Evolutionary conservation across 2,329 filamentous ascomycete genomes (phyloP), one percentile per base, ranked within the genome.

Genomic region (Cordyceps pruinosa): DNA sequence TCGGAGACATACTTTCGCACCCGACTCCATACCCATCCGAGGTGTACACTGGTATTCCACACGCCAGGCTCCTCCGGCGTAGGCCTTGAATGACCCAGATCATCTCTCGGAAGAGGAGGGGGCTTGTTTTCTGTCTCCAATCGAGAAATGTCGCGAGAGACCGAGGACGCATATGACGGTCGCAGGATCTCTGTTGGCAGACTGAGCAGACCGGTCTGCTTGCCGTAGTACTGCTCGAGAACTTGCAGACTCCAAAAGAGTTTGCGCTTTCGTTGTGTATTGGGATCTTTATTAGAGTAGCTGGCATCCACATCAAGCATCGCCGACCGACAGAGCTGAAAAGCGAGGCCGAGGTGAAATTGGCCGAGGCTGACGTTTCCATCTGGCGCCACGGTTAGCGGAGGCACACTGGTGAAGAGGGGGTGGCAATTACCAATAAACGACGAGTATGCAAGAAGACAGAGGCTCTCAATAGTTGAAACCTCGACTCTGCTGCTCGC

Each of bases 221-320:
- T 71, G 1, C 77, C 77, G 42, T 80, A 79, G 0, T 70, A 74
- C 50, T 79, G 77, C 54, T 80, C 76, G 0, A 80, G 71, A 2
- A 77, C 63, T 52, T 80, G 75, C 0, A 80, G 66, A 54, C 76
- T 80, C 77, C 77, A 80, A 32, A 80, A 80, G 0, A 80, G 66
- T 3, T 75, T 65, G 61, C 74, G 78, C 63, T 79, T 79, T 10
- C 77, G 72, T 53, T 80, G 75, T 0, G 66, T 61, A 1, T 61
- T 62, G 0, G 69, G 65, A 37, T 73, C 72, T 8, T 72, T 67
- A 3, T 64, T 52, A 0, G 62, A 62, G 46, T 78, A 78, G 0
- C 68, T 65, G 0, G 72, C 69, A 45, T 74, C 70, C 0, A 75
- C 62, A 56, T 80, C 77, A 1, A 80, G 63, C 73, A 75, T 75